Evolutionary conservation across 495 filamentous ascomycete genomes (phyloP), one percentile per base, ranked within the genome.

Genomic region (Oidiodendron maius): DNA sequence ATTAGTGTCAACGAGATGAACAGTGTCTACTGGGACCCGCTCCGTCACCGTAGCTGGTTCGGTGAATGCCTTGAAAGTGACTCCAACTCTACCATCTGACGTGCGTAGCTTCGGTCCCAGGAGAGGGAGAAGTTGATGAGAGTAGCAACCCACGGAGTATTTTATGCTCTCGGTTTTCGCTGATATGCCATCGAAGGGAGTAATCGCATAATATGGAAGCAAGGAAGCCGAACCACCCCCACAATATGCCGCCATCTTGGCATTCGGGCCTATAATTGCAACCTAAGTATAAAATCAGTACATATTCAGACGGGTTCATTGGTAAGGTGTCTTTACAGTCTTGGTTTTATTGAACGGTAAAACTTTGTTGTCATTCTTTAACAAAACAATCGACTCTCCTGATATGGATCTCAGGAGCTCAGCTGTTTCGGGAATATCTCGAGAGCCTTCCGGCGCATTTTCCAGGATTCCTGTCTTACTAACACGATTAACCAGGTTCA

Each of bases 181-280:
- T 17, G 64, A 62, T 12, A 87, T 74, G 18, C 80, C 83, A 3
- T 84, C 77, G 50, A 75, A 83, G 0, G 83, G 83, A 1, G 77
- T 80, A 24, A 83, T 70, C 1, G 73, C 71, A 58, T 86, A 86
- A 61, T 86, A 86, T 0, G 83, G 73, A 16, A 66, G 66, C 26
- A 88, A 61, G 3, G 77, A 73, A 0, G 84, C 83, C 26, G 79
- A 84, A 8, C 84, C 84, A 51, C 84, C 84, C 28, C 84, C 84
- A 57, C 78, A 80, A 61, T 78, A 82, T 9, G 79, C 72, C 0
- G 82, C 75, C 18, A 78, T 64, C 52, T 81, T 83, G 30, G 84
- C 75, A 59, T 89, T 90, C 10, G 86, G 86, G 4, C 86, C 86
- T 36, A 71, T 67, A 5, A 71, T 55, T 21, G 67, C 61, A 39